These are phyloP conservation scores for Gossypium sturtianum DNA, from an alignment of 345 rosid genomes.

Conservation along the genomic window DNA sequence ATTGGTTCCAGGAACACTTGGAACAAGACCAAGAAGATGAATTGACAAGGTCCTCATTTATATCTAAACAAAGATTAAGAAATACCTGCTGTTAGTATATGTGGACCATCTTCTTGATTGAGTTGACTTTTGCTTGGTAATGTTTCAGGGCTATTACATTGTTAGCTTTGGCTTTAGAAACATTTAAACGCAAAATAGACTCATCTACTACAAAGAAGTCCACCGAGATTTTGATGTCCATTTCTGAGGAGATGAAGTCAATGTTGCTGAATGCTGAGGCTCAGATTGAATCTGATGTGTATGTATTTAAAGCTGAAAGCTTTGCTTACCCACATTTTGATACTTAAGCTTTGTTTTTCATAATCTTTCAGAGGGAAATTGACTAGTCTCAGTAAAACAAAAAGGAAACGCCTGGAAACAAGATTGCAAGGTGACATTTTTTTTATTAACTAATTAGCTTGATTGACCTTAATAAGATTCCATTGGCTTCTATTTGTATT, in stretches of 20 bases:
- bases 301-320: constrained; percentile 26
- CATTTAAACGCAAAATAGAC: constrained; percentile 60
- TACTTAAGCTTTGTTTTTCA: constrained; percentile 19
- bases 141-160: constrained; percentile 59
- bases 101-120: constrained; percentile 13
- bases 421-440: constrained; percentile 59
- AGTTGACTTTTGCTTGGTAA: constrained; percentile 23
- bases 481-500: not conserved
- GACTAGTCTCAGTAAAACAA: constrained; percentile 49
- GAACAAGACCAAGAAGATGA: constrained; percentile 60
- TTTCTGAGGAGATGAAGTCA: constrained; percentile 54
- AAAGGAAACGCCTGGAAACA: constrained; percentile 69
- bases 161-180: constrained; percentile 63
- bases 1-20: constrained; percentile 39
- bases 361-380: constrained; percentile 53
- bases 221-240: constrained; percentile 64
- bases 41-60: constrained; percentile 54
- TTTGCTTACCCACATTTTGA: constrained; percentile 15
- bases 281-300: constrained; percentile 70
- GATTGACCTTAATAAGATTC: not conserved
- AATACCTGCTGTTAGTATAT: not conserved
- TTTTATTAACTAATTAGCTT: not conserved
- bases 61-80: not conserved
- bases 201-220: constrained; percentile 61
- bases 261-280: constrained; percentile 62